These are phyloP conservation scores for Fraxinus greggii DNA, from an alignment of 305 asterid species.

Conservation along the genomic window DNA sequence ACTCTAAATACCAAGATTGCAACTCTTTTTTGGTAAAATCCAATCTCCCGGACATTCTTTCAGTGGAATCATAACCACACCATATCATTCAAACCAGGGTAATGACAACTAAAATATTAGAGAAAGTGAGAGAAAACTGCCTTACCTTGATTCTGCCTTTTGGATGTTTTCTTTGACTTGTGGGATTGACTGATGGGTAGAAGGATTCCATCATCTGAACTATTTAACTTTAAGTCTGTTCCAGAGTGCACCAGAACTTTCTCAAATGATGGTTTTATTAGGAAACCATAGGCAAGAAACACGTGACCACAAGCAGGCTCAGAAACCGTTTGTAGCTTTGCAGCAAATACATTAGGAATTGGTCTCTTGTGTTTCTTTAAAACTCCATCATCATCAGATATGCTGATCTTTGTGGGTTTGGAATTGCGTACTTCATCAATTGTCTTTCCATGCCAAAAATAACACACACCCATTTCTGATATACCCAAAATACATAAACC, in stretches of 20 bases:
- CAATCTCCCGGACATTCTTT: neutral
- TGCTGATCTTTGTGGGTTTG: constrained; percentile 69
- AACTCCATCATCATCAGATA: constrained; percentile 49
- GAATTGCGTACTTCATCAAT: constrained; percentile 58
- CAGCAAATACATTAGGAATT: constrained; percentile 67
- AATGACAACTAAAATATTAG: neutral
- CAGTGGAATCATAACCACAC: neutral
- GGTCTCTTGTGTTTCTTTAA: constrained; percentile 55
- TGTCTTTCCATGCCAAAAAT: constrained; percentile 75
- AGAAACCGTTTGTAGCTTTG: constrained; percentile 58
- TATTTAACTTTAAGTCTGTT: constrained; percentile 48
- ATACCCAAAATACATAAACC: constrained; percentile 71
- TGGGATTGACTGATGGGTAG: constrained; percentile 54
- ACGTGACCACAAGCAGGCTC: constrained; percentile 51
- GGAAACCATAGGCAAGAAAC: constrained; percentile 77
- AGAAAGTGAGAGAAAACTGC: neutral
- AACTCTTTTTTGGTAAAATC: neutral
- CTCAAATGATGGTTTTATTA: constrained; percentile 72
- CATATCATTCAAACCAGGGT: neutral
- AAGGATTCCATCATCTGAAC: constrained; percentile 73
- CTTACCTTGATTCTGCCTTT: constrained; percentile 49
- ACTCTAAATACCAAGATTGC: neutral
- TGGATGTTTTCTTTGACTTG: constrained; percentile 51
- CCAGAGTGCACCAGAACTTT: constrained; percentile 71
- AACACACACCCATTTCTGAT: constrained; percentile 85